A percentile compares a stretch with the other conserved stretches of the same genome.
Evolutionary conservation across 2,329 filamentous ascomycete species (phyloP).

Genomic region (Aspergillus alliaceus): DNA sequence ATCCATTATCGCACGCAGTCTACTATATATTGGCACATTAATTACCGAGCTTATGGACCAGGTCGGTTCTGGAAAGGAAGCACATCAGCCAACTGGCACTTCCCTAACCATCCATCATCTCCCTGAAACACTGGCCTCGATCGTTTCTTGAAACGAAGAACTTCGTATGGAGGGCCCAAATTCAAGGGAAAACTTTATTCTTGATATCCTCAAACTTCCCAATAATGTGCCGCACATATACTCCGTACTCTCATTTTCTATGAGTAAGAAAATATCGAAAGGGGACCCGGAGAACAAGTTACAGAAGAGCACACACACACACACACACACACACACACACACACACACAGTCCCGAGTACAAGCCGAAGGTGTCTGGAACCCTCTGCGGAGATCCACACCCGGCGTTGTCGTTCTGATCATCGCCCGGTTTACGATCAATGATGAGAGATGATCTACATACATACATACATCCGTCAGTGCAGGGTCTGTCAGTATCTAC

Average conservation of each 20-base stretch:
- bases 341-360: background rate
- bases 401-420: background rate
- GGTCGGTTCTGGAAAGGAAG: background rate
- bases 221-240: no score
- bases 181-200: background rate
- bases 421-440: slow-evolving; percentile 4
- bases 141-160: background rate
- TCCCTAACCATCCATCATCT: background rate
- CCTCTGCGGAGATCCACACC: slow-evolving; percentile 1
- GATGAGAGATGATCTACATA: slow-evolving; percentile 3
- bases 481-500: no score
- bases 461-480: slow-evolving; percentile 1
- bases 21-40: no score
- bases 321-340: no score
- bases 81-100: background rate
- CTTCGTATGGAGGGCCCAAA: background rate
- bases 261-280: background rate
- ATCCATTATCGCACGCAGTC: background rate
- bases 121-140: slow-evolving; percentile 8
- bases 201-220: background rate
- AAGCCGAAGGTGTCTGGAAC: background rate
- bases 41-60: no score
- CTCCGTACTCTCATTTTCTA: background rate
- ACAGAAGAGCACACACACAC: no score
- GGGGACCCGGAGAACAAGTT: background rate